A percentile compares a stretch with the other conserved stretches of the same genome.
phyloP scores from a whole-genome alignment of 345 rosid species.

The Boechera retrofracta region DNA sequence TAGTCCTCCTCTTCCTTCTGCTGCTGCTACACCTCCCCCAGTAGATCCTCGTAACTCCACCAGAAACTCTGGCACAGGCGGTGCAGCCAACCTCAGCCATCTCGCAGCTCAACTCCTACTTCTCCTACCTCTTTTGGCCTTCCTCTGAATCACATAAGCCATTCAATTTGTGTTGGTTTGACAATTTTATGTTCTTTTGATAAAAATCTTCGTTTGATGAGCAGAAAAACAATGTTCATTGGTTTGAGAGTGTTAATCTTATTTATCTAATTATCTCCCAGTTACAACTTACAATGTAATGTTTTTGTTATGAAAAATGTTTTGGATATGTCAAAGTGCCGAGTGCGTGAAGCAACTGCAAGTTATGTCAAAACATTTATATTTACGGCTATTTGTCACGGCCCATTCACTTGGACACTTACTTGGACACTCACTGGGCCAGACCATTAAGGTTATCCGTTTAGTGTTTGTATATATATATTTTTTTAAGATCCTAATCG shows the following conservation, averaged over 20 bases:
- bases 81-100: slow-evolving; percentile 4
- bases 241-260: not conserved
- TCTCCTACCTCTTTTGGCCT: slow-evolving; percentile 40
- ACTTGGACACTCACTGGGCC: no score
- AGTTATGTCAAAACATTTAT: no score
- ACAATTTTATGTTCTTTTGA: not conserved
- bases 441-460: no score
- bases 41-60: slow-evolving; percentile 3
- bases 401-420: no score
- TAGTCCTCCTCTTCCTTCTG: not conserved
- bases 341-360: no score
- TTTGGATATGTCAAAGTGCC: no score
- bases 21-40: not conserved
- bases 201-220: not conserved
- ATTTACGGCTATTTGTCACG: no score
- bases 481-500: no score
- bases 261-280: no score
- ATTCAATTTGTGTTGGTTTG: slow-evolving; percentile 29
- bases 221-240: not conserved
- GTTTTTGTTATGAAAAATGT: not conserved
- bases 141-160: slow-evolving; percentile 29
- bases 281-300: not conserved
- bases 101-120: slow-evolving; percentile 24
- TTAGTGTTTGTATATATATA: no score
- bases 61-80: not conserved